Percentiles rank a stretch among this genome's conserved stretches.
Evolutionary conservation across 495 filamentous ascomycete genomes (phyloP).

Genomic region (Poronia punctata): DNA sequence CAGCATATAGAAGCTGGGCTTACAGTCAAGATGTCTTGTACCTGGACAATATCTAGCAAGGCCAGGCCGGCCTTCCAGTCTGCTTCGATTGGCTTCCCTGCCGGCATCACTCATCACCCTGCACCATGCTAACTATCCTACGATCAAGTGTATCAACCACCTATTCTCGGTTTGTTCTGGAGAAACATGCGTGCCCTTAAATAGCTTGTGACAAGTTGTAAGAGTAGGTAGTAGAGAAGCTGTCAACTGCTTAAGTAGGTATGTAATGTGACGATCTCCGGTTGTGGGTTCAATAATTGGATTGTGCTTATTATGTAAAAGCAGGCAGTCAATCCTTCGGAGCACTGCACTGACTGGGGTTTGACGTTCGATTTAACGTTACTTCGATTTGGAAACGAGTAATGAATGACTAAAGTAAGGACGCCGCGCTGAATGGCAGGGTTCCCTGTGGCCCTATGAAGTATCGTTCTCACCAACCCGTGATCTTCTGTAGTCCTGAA

Average conservation of each 20-base stretch:
- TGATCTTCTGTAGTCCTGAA: no score
- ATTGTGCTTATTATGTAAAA: background rate
- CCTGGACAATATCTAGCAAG: no score
- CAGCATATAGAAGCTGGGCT: no score
- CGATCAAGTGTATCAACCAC: no score
- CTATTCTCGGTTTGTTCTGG: background rate
- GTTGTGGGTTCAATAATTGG: background rate
- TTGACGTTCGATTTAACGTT: constrained; percentile 5
- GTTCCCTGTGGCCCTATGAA: no score
- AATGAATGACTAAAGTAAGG: no score
- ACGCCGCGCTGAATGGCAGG: no score
- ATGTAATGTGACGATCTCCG: background rate
- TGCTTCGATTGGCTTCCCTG: no score
- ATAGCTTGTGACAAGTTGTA: background rate
- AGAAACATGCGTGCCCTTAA: constrained; percentile 1
- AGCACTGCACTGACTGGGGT: background rate
- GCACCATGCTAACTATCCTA: no score
- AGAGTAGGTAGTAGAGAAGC: background rate
- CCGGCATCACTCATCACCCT: background rate
- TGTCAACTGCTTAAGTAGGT: constrained; percentile 1
- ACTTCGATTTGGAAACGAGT: constrained; percentile 1
- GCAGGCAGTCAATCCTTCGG: background rate
- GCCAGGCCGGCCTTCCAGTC: no score
- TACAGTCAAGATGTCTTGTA: no score
- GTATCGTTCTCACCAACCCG: no score